Evolutionary conservation across 2,329 filamentous ascomycete species (phyloP).

Genomic region (Aspergillus jensenii): DNA sequence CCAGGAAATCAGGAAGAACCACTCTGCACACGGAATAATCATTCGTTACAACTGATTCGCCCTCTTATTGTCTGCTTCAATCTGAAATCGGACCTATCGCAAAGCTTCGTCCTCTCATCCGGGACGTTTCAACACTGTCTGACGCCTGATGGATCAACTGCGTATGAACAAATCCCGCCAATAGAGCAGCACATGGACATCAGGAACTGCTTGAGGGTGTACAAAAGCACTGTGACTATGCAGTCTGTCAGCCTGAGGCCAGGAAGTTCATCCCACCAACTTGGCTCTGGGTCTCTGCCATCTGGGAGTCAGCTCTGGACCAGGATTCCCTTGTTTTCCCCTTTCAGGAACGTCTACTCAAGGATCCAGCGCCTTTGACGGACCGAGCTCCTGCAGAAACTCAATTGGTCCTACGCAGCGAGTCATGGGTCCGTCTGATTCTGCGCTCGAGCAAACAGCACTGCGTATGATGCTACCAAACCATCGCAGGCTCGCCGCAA

Average conservation of each 20-base stretch:
- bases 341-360: background rate
- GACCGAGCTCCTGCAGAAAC: background rate
- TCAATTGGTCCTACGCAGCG: background rate
- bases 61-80: background rate
- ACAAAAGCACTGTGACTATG: background rate
- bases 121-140: slow-evolving; percentile 2
- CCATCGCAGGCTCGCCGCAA: background rate
- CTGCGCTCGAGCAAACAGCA: background rate
- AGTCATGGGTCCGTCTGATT: background rate
- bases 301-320: background rate
- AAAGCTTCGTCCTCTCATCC: slow-evolving; percentile 3
- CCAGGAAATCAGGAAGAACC: background rate
- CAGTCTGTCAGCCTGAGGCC: background rate
- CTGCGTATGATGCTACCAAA: background rate
- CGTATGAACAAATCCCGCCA: background rate
- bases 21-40: background rate
- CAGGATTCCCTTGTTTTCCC: background rate
- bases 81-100: slow-evolving; percentile 7
- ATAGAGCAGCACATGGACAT: background rate
- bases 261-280: background rate
- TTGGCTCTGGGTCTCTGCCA: background rate
- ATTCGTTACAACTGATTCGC: background rate
- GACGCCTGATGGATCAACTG: background rate
- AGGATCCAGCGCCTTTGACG: background rate
- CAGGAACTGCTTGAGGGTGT: background rate